Evolutionary conservation across 345 rosid genomes (phyloP), one percentile per base, ranked within the genome.

Genomic region (Alliaria petiolata): DNA sequence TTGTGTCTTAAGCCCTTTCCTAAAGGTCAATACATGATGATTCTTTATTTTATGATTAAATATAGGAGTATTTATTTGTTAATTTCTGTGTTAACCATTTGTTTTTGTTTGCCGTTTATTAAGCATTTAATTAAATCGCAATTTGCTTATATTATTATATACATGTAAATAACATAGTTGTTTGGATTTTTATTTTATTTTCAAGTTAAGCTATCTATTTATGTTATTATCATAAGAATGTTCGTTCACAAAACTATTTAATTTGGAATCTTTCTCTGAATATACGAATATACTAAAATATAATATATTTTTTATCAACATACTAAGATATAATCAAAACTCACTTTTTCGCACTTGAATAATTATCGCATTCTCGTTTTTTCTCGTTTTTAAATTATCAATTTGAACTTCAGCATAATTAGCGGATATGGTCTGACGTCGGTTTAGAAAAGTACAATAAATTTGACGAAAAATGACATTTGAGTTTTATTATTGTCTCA

Each of bases 201-300:
- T 52, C 26, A 34, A 50, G 8, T 60, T 49, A 50, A 20, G 60
- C 58, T 55, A 5, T 14, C n/a, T 2, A 46, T 40, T 40, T 28
- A 17, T 53, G 63, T 36, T 43, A 72, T 38, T 34, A 34, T 33
- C 53, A 19, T 58, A 33, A 49, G 62, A 19, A 67, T n/a, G n/a
- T 49, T 50, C 26, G 5, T 59, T 67, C 55, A 44, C 35, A 58
- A 34, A 44, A 62, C 52, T 61, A 33, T 55, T 36, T 62, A 69
- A 46, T 61, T 45, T 68, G 57, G 79, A 69, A 76, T 75, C 74
- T 53, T 64, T 44, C 5, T 35, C 5, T 61, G 51, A n/a, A 62
- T 62, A 53, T 62, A 76, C 46, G 79, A 38, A 75, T 75, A 75
- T 75, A 61, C 79, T 45, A 44, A 67, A 60, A n/a, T n/a, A n/a